Evolutionary conservation across 371 early-diverging fungal species (phyloP).

Genomic region (Haplosporangium sp.): DNA sequence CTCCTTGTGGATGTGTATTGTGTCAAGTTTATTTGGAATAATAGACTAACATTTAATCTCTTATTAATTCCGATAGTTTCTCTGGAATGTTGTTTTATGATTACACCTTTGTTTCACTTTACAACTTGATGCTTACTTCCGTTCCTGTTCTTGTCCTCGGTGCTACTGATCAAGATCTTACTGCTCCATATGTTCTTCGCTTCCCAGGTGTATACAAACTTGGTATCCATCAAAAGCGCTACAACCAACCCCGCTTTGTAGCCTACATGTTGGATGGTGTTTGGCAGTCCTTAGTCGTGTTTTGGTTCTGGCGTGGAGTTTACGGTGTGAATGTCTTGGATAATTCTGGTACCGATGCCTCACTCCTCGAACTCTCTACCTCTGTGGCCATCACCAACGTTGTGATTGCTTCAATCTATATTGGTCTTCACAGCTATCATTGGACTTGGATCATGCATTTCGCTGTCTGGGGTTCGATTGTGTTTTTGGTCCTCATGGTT

Average conservation of each 20-base stretch:
- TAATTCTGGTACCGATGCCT: slow-evolving; percentile 58
- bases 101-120: slow-evolving; percentile 84
- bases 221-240: slow-evolving; percentile 71
- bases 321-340: slow-evolving; percentile 51
- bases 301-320: slow-evolving; percentile 69
- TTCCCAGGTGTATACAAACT: slow-evolving; percentile 76
- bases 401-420: slow-evolving; percentile 77
- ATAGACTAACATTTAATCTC: background rate
- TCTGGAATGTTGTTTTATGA: slow-evolving; percentile 91
- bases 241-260: slow-evolving; percentile 71
- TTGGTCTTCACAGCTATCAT: slow-evolving; percentile 76
- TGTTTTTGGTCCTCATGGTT: slow-evolving; percentile 65
- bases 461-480: slow-evolving; percentile 61
- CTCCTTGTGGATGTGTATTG: background rate
- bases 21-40: background rate
- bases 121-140: slow-evolving; percentile 84
- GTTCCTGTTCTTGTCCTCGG: slow-evolving; percentile 78
- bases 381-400: slow-evolving; percentile 73
- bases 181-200: slow-evolving; percentile 64
- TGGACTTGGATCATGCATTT: slow-evolving; percentile 80
- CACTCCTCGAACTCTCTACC: slow-evolving; percentile 68
- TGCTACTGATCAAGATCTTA: slow-evolving; percentile 73
- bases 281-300: slow-evolving; percentile 78
- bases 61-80: slow-evolving; percentile 56
- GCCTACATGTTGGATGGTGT: slow-evolving; percentile 76